Evolutionary conservation across 1,284 basidiomycete genomes (phyloP).

Genomic region (Coriolopsis trogii): DNA sequence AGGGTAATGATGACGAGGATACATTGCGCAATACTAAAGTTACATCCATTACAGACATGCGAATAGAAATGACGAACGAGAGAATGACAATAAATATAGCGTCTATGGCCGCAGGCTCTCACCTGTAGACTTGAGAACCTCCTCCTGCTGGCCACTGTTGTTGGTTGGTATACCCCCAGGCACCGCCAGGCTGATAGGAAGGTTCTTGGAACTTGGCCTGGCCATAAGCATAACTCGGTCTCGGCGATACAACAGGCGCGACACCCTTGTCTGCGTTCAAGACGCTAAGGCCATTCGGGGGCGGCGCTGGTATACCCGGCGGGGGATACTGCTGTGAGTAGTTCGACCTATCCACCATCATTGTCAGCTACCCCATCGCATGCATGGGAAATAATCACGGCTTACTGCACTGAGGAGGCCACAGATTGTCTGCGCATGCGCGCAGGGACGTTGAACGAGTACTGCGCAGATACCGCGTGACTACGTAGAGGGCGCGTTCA

Average conservation of each 20-base stretch:
- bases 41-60: background rate
- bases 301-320: background rate
- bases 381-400: background rate
- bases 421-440: slow-evolving; percentile 16
- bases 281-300: background rate
- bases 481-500: slow-evolving; percentile 7
- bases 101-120: background rate
- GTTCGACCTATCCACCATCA: no score
- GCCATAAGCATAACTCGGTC: slow-evolving; percentile 19
- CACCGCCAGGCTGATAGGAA: background rate
- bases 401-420: slow-evolving; percentile 8
- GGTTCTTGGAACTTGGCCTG: slow-evolving; percentile 12
- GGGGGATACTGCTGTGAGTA: background rate
- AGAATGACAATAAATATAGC: background rate
- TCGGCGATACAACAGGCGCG: slow-evolving; percentile 12
- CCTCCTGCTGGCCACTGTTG: slow-evolving; percentile 7
- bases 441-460: slow-evolving; percentile 15
- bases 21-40: background rate
- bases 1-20: background rate
- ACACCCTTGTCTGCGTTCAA: background rate
- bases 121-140: slow-evolving; percentile 1
- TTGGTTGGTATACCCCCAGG: slow-evolving; percentile 1
- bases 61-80: background rate
- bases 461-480: slow-evolving; percentile 29
- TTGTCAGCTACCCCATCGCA: no score